Evolutionary conservation across 768 basidiomycete species (phyloP).

Genomic region (Boletus patriciae): DNA sequence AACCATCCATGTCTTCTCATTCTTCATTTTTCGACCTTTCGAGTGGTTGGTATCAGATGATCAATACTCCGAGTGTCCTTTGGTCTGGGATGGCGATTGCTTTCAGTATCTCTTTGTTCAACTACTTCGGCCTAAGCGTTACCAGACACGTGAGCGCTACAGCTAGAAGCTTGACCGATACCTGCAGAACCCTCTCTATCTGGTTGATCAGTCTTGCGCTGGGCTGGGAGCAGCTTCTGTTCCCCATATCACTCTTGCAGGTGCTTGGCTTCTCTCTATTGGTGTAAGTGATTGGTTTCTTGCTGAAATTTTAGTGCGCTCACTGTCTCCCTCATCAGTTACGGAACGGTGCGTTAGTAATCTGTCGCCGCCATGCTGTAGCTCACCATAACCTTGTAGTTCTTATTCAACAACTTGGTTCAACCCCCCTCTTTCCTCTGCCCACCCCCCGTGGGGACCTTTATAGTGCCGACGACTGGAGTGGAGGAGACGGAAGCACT

Average conservation of each 20-base stretch:
- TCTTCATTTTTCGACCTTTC: constrained; percentile 84
- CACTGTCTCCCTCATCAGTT: constrained; percentile 43
- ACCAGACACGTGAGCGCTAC: constrained; percentile 94
- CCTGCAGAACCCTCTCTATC: constrained; percentile 92
- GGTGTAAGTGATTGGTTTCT: constrained; percentile 60
- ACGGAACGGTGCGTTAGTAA: constrained; percentile 68
- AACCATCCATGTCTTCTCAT: constrained; percentile 60
- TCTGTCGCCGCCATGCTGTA: constrained; percentile 5
- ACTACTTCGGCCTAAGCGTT: constrained; percentile 88
- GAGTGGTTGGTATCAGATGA: constrained; percentile 87
- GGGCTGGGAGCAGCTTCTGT: constrained; percentile 87
- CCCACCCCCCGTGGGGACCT: constrained; percentile 34
- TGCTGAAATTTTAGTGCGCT: constrained; percentile 5
- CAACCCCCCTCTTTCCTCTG: constrained; percentile 58
- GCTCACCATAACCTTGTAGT: constrained; percentile 42
- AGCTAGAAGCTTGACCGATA: constrained; percentile 88
- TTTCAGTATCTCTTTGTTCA: constrained; percentile 77
- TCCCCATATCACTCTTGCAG: constrained; percentile 81
- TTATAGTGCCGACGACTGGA: constrained; percentile 37
- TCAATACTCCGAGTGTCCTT: constrained; percentile 70
- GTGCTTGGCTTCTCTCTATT: constrained; percentile 82
- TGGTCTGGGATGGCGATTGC: constrained; percentile 71
- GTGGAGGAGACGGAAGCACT: constrained; percentile 60
- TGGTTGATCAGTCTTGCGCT: constrained; percentile 89
- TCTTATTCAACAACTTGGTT: constrained; percentile 89